Conservation (phyloP, 129 eudicot genomes). For the Flaveria trinervia region DNA sequence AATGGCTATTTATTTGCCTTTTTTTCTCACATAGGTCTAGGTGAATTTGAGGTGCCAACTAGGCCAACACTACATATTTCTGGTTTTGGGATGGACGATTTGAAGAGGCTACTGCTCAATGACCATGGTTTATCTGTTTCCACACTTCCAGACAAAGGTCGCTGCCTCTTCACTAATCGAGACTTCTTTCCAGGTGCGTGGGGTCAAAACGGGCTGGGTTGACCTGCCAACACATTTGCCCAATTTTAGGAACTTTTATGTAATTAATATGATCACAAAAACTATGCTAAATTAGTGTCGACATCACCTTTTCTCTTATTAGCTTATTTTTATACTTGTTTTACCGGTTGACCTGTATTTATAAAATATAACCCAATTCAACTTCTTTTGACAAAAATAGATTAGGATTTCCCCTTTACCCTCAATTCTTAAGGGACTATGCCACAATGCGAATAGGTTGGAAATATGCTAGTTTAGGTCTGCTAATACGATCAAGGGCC, state of each 20-base stretch:
- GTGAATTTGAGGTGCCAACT: background rate
- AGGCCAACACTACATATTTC: background rate
- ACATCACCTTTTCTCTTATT: background rate
- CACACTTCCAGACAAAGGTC: constrained; percentile 63
- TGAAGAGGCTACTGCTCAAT: constrained; percentile 38
- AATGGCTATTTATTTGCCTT: background rate
- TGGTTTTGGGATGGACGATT: constrained; percentile 53
- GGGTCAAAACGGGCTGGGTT: background rate
- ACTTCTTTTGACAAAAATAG: background rate
- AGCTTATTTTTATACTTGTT: background rate
- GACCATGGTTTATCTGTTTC: constrained; percentile 47
- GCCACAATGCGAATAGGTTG: background rate
- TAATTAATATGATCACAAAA: background rate
- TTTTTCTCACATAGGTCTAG: background rate
- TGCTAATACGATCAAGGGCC: background rate
- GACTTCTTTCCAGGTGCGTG: constrained; percentile 75
- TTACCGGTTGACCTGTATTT: background rate
- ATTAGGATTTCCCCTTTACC: background rate
- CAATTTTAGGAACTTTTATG: background rate
- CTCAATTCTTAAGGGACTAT: constrained; percentile 14
- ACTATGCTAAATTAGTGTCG: background rate
- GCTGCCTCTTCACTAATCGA: constrained; percentile 74
- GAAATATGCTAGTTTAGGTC: background rate
- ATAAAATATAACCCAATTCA: background rate
- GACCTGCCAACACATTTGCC: background rate